Conservation (phyloP, 192 early-diverging fungal genomes). For the Gigaspora rosea region DNA sequence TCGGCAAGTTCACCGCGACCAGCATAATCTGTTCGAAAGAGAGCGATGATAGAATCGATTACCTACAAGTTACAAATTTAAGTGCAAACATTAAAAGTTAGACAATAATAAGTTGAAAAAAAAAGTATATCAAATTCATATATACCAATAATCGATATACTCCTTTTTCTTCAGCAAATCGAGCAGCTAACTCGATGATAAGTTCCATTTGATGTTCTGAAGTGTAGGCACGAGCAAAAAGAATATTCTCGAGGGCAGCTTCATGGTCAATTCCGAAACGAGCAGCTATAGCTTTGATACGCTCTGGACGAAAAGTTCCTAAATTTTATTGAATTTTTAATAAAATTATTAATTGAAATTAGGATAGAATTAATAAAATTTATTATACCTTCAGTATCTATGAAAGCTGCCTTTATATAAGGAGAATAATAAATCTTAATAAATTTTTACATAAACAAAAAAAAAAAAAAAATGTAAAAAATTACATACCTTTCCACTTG, state of each 20-base stretch:
- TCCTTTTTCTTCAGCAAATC: conserved; percentile 70
- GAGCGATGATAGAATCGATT: conserved; percentile 80
- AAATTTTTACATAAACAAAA: conserved; percentile 10
- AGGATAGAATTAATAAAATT: background rate
- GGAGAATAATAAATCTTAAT: background rate
- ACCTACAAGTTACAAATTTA: conserved; percentile 40
- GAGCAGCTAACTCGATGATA: conserved; percentile 68
- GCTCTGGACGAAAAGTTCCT: conserved; percentile 83
- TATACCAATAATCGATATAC: conserved; percentile 58
- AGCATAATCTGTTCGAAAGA: conserved; percentile 80
- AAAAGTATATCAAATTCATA: background rate
- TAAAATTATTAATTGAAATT: background rate
- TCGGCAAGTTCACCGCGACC: conserved; percentile 87
- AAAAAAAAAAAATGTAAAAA: background rate
- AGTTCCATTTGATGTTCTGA: conserved; percentile 85
- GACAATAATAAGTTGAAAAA: background rate
- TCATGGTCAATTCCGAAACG: conserved; percentile 67
- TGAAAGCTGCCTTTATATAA: conserved; percentile 33
- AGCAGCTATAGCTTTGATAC: conserved; percentile 72
- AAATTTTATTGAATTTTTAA: conserved; percentile 35
- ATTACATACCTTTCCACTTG: conserved; percentile 64
- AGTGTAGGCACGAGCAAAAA: conserved; percentile 79
- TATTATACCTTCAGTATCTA: conserved; percentile 48
- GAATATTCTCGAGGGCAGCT: conserved; percentile 73
- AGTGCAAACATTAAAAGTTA: background rate